Conservation (phyloP, 2,329 filamentous ascomycete species). For the Pseudogymnoascus sp. region DNA sequence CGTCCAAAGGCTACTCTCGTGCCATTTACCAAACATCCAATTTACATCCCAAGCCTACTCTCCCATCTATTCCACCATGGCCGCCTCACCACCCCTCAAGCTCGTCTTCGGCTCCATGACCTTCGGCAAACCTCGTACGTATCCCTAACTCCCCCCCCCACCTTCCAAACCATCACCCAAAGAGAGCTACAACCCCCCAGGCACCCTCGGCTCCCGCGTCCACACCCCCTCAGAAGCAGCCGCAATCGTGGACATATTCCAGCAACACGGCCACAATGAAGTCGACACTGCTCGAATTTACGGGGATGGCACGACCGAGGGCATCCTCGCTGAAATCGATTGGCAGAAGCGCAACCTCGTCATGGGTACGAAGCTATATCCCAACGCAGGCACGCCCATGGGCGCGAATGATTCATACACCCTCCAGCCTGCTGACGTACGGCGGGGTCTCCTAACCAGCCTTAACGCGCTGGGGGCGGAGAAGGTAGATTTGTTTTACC, state of each 20-base stretch:
- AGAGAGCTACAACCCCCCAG: neutral
- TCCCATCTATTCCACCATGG: too few species aligned
- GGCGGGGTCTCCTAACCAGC: constrained; percentile 40
- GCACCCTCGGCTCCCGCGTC: neutral
- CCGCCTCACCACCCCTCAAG: too few species aligned
- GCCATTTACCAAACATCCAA: too few species aligned
- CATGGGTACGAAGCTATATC: constrained; percentile 49
- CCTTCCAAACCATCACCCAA: too few species aligned
- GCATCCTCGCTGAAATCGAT: constrained; percentile 48
- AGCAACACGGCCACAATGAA: constrained; percentile 58
- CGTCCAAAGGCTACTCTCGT: too few species aligned
- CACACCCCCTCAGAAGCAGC: constrained; percentile 42
- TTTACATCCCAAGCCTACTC: too few species aligned
- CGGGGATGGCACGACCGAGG: constrained; percentile 55
- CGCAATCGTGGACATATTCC: constrained; percentile 55
- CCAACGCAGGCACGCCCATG: constrained; percentile 11
- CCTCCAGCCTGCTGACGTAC: constrained; percentile 44
- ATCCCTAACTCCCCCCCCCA: too few species aligned
- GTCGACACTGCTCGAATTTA: constrained; percentile 63
- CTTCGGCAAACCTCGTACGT: too few species aligned
- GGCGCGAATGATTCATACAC: constrained; percentile 38
- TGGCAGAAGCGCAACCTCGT: constrained; percentile 50
- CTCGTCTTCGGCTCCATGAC: too few species aligned
- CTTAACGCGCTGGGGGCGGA: constrained; percentile 47
- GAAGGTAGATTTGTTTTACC: constrained; percentile 27